A percentile compares a stretch with the other conserved stretches of the same genome.
Evolutionary conservation across 192 early-diverging fungal genomes (phyloP).

Genomic region (Coemansia sp.): DNA sequence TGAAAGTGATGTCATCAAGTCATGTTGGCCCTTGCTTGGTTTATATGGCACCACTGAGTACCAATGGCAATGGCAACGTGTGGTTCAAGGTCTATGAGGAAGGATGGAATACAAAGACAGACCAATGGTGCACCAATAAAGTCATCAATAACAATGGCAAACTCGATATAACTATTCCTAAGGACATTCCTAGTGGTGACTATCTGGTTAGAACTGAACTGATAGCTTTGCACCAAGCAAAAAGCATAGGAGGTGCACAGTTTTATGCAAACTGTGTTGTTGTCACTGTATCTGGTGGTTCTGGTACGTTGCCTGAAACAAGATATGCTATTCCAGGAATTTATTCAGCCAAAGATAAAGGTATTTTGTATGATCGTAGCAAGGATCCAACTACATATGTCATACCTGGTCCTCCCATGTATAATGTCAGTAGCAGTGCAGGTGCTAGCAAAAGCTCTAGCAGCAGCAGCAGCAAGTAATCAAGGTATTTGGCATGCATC

Average conservation of each 20-base stretch:
- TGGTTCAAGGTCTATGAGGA: conserved; percentile 43
- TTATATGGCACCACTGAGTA: conserved; percentile 22
- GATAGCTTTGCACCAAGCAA: conserved; percentile 20
- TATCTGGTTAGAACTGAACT: conserved; percentile 27
- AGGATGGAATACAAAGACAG: conserved; percentile 1
- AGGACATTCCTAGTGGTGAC: conserved; percentile 12
- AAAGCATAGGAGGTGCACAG: conserved; percentile 9
- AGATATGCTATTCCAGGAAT: conserved; percentile 17
- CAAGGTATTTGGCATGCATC: too few relatives aligned
- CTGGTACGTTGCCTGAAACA: background rate
- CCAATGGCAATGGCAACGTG: conserved; percentile 8
- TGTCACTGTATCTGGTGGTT: conserved; percentile 3
- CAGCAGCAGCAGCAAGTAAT: background rate
- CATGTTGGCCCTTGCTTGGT: conserved; percentile 24
- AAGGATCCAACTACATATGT: conserved; percentile 1
- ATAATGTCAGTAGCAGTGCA: background rate
- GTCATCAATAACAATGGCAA: conserved; percentile 12
- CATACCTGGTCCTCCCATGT: conserved; percentile 19
- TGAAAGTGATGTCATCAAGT: conserved; percentile 9
- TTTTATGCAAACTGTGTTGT: conserved; percentile 28
- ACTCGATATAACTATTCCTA: conserved; percentile 12
- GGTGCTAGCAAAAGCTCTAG: too few relatives aligned
- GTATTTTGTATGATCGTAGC: conserved; percentile 13
- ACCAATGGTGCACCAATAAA: conserved; percentile 20
- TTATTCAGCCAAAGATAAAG: conserved; percentile 11